These are phyloP conservation scores for Tephrocybe rancida DNA, from an alignment of 768 basidiomycete species.

Conservation along the genomic window DNA sequence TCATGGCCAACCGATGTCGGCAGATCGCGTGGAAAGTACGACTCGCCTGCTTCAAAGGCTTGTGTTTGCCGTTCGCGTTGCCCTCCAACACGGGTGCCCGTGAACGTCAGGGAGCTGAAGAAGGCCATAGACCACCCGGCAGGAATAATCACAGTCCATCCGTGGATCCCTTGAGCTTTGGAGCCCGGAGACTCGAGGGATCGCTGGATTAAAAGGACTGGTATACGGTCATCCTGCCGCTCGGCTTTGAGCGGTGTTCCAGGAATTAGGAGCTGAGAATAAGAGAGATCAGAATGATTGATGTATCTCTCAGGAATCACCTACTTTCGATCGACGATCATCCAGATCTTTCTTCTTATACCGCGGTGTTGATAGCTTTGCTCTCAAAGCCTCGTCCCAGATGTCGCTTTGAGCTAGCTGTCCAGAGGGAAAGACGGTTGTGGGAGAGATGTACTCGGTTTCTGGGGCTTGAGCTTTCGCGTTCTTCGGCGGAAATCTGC, in stretches of 20 bases:
- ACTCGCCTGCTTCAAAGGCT: slow-evolving; percentile 74
- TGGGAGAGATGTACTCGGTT: slow-evolving; percentile 26
- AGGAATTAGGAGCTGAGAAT: slow-evolving; percentile 75
- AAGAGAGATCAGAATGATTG: background rate
- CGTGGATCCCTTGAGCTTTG: slow-evolving; percentile 58
- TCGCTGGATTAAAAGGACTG: slow-evolving; percentile 81
- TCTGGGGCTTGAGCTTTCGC: slow-evolving; percentile 42
- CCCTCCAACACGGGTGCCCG: slow-evolving; percentile 84
- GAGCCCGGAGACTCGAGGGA: slow-evolving; percentile 50
- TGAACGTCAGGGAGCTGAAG: slow-evolving; percentile 77
- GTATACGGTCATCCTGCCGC: slow-evolving; percentile 81
- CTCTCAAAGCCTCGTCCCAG: slow-evolving; percentile 67
- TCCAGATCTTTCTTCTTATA: slow-evolving; percentile 89
- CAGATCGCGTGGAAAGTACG: slow-evolving; percentile 84
- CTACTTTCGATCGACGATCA: slow-evolving; percentile 73
- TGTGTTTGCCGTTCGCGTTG: slow-evolving; percentile 83
- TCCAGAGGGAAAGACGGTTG: slow-evolving; percentile 54
- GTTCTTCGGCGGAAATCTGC: slow-evolving; percentile 85
- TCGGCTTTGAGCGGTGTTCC: slow-evolving; percentile 70
- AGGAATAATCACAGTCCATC: slow-evolving; percentile 88
- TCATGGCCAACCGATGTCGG: slow-evolving; percentile 60
- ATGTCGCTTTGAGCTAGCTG: slow-evolving; percentile 66
- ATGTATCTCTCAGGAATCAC: slow-evolving; percentile 3
- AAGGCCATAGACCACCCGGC: slow-evolving; percentile 93
- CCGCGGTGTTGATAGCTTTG: slow-evolving; percentile 55